These are phyloP conservation scores for Zygnema circumcarinatum DNA, from an alignment of 139 green algal genomes.

Conservation along the genomic window DNA sequence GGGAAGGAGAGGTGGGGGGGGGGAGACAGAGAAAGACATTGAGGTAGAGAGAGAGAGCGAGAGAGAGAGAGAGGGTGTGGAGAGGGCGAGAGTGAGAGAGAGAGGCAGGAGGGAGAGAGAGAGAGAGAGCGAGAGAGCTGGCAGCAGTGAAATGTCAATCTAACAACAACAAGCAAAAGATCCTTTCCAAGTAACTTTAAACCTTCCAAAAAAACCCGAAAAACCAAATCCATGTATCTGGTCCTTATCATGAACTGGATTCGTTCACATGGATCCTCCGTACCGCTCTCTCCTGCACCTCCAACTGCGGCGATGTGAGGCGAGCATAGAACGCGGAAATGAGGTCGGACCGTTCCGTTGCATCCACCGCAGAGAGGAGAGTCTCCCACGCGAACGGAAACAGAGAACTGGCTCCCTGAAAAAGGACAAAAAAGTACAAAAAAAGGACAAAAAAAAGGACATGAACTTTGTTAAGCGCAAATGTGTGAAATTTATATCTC, in stretches of 20 bases:
- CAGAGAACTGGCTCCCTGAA: conserved; percentile 39
- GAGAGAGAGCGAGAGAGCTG: too few relatives aligned
- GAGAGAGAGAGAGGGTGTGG: neutral
- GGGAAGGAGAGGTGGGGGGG: neutral
- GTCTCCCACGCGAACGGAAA: conserved; percentile 52
- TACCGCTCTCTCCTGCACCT: neutral
- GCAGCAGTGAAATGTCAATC: too few relatives aligned
- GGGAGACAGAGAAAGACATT: neutral
- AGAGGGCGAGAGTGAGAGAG: neutral
- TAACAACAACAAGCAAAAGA: too few relatives aligned
- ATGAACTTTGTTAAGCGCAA: neutral
- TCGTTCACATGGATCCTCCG: too few relatives aligned
- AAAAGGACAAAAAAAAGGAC: neutral
- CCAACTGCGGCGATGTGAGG: conserved; percentile 10
- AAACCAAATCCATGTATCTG: too few relatives aligned
- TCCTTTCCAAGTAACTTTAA: too few relatives aligned
- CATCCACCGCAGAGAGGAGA: neutral
- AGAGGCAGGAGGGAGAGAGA: neutral
- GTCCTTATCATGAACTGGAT: too few relatives aligned
- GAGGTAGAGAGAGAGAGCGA: neutral
- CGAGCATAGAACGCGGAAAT: conserved; percentile 23
- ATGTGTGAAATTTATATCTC: too few relatives aligned
- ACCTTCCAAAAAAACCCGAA: too few relatives aligned
- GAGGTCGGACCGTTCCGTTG: conserved; percentile 6
- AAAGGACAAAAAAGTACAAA: neutral